Evolutionary conservation across 1,139 yeast species (phyloP).

Genomic region (Candida anutae): DNA sequence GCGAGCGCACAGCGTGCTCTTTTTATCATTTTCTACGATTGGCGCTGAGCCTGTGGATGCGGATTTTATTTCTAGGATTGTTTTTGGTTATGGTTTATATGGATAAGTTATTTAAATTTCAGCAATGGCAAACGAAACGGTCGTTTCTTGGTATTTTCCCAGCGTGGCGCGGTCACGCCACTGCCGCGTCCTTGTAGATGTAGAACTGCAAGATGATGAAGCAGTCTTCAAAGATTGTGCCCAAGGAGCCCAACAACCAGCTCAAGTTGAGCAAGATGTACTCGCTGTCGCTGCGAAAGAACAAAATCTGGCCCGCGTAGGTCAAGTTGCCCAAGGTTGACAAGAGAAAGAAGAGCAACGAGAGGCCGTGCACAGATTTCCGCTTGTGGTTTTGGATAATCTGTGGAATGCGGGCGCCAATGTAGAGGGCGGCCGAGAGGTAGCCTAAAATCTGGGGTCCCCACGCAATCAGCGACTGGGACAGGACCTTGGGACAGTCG

Average conservation of each 20-base stretch:
- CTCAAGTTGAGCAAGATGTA: constrained; percentile 59
- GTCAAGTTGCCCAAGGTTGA: constrained; percentile 72
- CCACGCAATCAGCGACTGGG: constrained; percentile 23
- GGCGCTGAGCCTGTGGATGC: too few relatives aligned
- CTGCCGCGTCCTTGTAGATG: constrained; percentile 32
- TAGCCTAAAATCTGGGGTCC: constrained; percentile 73
- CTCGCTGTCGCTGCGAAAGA: constrained; percentile 52
- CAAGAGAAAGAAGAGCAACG: constrained; percentile 65
- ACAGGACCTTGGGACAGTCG: constrained; percentile 9
- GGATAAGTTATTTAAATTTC: background rate
- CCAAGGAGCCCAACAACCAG: constrained; percentile 70
- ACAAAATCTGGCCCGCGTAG: constrained; percentile 66
- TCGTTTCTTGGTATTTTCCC: too few relatives aligned
- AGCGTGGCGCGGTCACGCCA: too few relatives aligned
- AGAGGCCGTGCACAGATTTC: constrained; percentile 67
- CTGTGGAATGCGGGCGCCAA: constrained; percentile 77
- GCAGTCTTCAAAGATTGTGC: constrained; percentile 63
- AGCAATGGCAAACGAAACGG: too few relatives aligned
- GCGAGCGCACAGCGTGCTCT: too few relatives aligned
- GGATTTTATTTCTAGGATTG: too few relatives aligned
- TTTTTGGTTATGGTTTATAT: too few relatives aligned
- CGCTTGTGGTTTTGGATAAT: constrained; percentile 62
- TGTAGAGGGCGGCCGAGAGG: constrained; percentile 58
- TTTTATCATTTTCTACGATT: too few relatives aligned
- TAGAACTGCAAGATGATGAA: constrained; percentile 61